Conservation (phyloP, 2,329 filamentous ascomycete species). For the Aspergillus sojae region DNA sequence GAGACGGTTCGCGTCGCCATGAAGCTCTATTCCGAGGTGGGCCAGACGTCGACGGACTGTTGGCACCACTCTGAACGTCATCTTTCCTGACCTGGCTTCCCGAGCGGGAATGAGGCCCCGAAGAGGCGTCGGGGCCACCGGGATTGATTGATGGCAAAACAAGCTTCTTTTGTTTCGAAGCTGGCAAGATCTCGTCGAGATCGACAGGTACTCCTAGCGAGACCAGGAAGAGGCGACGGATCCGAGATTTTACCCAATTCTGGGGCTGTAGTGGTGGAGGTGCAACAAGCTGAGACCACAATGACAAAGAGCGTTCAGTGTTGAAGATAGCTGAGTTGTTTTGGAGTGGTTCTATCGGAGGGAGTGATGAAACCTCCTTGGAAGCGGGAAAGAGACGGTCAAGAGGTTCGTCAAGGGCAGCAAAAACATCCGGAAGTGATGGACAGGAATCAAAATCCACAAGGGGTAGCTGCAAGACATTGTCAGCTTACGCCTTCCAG, state of each 20-base stretch:
- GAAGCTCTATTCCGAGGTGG: slow-evolving; percentile 34
- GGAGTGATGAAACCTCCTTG: slow-evolving; percentile 37
- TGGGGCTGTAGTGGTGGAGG: slow-evolving; percentile 92
- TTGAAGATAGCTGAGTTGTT: slow-evolving; percentile 67
- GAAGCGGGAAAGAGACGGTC: slow-evolving; percentile 49
- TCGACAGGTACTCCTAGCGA: slow-evolving; percentile 95
- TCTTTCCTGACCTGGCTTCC: slow-evolving; percentile 37
- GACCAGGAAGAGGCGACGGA: slow-evolving; percentile 90
- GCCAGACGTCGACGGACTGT: slow-evolving; percentile 27
- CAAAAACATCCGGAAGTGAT: slow-evolving; percentile 45
- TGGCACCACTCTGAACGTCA: slow-evolving; percentile 27
- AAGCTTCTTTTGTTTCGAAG: slow-evolving; percentile 97
- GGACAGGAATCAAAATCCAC: slow-evolving; percentile 59
- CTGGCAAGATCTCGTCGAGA: slow-evolving; percentile 93
- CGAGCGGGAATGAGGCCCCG: slow-evolving; percentile 54
- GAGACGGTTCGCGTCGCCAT: slow-evolving; percentile 57
- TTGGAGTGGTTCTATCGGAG: slow-evolving; percentile 43
- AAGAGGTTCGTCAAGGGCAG: slow-evolving; percentile 42
- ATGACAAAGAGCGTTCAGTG: slow-evolving; percentile 81
- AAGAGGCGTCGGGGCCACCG: slow-evolving; percentile 57
- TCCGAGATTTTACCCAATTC: slow-evolving; percentile 96
- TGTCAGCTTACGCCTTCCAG: slow-evolving; percentile 4
- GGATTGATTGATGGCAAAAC: slow-evolving; percentile 78
- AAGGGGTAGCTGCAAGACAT: slow-evolving; percentile 37
- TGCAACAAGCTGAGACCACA: slow-evolving; percentile 95